phyloP scores from a whole-genome alignment of 805 yeast genomes.

The Candida sakaeoensis region DNA sequence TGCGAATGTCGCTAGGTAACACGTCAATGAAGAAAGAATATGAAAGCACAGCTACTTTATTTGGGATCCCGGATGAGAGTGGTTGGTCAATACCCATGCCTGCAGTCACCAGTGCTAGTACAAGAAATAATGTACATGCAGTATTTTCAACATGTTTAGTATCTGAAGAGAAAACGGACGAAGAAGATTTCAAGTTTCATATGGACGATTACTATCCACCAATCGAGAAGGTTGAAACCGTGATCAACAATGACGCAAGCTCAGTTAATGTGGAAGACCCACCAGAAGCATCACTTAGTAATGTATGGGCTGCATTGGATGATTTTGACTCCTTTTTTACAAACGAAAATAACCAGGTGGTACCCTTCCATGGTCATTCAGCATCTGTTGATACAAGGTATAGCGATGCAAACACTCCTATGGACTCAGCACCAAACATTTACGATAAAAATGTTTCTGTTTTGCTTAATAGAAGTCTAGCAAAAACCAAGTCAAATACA shows the following conservation, averaged over 20 bases:
- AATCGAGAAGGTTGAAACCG: conserved; percentile 17
- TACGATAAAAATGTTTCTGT: conserved; percentile 77
- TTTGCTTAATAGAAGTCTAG: conserved; percentile 69
- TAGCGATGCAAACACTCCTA: conserved; percentile 43
- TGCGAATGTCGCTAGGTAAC: conserved; percentile 89
- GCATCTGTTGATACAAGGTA: conserved; percentile 62
- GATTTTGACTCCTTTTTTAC: conserved; percentile 87
- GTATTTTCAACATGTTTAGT: conserved; percentile 82
- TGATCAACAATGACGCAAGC: conserved; percentile 32
- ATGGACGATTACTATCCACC: conserved; percentile 53
- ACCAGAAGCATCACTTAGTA: conserved; percentile 72
- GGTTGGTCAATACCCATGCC: conserved; percentile 99
- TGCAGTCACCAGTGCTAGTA: conserved; percentile 79
- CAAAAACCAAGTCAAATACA: conserved; percentile 68
- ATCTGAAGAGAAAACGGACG: conserved; percentile 29
- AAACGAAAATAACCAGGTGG: conserved; percentile 28
- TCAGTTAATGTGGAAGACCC: conserved; percentile 55
- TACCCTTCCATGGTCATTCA: conserved; percentile 36
- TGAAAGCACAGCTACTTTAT: conserved; percentile 82
- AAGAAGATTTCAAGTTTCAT: conserved; percentile 50
- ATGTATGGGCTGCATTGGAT: conserved; percentile 90
- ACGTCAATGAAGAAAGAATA: conserved; percentile 72
- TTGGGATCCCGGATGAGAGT: conserved; percentile 90
- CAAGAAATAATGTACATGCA: conserved; percentile 91
- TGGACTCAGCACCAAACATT: conserved; percentile 71